phyloP scores from a whole-genome alignment of 345 rosid genomes.

The Eucalyptus pumila region DNA sequence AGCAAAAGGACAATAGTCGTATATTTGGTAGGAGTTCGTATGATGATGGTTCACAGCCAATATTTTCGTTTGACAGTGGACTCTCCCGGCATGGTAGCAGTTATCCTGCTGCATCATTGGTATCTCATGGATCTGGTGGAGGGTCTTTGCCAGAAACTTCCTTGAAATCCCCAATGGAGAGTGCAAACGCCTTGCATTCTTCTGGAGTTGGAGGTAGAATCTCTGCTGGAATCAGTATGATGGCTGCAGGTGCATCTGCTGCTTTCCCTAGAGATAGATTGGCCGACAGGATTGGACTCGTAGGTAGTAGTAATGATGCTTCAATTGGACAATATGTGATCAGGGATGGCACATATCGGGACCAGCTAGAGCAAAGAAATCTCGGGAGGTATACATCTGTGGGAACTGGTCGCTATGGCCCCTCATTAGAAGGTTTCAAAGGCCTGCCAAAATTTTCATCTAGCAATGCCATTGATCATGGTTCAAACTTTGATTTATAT shows the following conservation, averaged over 20 bases:
- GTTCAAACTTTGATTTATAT: not conserved
- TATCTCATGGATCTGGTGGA: slow-evolving; percentile 13
- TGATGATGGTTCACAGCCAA: not conserved
- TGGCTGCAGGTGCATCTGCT: slow-evolving; percentile 14
- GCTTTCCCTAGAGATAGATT: slow-evolving; percentile 8
- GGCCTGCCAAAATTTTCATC: not conserved
- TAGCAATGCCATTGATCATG: not conserved
- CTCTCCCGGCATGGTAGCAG: slow-evolving; percentile 24
- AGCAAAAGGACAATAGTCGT: slow-evolving; percentile 14
- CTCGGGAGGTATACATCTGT: slow-evolving; percentile 7
- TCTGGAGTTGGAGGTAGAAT: not conserved
- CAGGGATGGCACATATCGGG: not conserved
- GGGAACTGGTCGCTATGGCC: slow-evolving; percentile 9
- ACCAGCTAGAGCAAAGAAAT: slow-evolving; percentile 11
- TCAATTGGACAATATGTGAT: slow-evolving; percentile 7
- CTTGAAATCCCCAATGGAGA: not conserved
- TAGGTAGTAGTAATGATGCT: not conserved
- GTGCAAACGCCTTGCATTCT: not conserved
- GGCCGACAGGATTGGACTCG: slow-evolving; percentile 6
- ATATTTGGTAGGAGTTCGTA: slow-evolving; percentile 6
- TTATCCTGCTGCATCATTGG: slow-evolving; percentile 21
- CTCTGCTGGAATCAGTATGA: not conserved
- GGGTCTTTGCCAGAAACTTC: slow-evolving; percentile 19
- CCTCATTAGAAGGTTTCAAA: slow-evolving; percentile 12
- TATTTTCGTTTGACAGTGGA: slow-evolving; percentile 12